A percentile compares a stretch with the other conserved stretches of the same genome.
Conservation (phyloP, 495 filamentous ascomycete species). For the Penicillium herquei region DNA sequence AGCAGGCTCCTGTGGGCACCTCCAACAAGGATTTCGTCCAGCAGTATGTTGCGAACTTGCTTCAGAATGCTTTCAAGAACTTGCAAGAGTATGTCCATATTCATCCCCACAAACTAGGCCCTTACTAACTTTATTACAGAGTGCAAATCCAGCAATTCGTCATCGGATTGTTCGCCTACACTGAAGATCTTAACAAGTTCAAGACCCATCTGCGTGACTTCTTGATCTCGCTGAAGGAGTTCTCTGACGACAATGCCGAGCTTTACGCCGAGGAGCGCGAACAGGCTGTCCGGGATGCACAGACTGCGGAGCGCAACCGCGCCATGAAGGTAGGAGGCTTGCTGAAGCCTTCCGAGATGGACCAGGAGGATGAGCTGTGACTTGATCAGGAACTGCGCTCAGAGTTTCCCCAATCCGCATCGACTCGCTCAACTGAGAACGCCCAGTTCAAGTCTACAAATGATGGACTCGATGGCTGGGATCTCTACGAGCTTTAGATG, state of each 20-base stretch:
- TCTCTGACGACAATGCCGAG: slow-evolving; percentile 78
- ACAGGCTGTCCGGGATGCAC: slow-evolving; percentile 72
- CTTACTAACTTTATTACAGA: slow-evolving; percentile 52
- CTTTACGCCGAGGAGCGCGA: slow-evolving; percentile 95
- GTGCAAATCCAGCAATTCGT: slow-evolving; percentile 87
- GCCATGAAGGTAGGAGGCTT: slow-evolving; percentile 90
- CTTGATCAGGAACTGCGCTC: slow-evolving; percentile 64
- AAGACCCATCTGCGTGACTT: slow-evolving; percentile 94
- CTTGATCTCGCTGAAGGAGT: slow-evolving; percentile 94
- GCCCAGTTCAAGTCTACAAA: slow-evolving; percentile 9
- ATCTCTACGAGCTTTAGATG: slow-evolving; percentile 37
- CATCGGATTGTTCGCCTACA: slow-evolving; percentile 76
- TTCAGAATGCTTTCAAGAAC: slow-evolving; percentile 91
- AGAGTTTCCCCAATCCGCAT: slow-evolving; percentile 42
- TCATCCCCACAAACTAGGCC: neutral
- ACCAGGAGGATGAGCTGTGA: slow-evolving; percentile 92
- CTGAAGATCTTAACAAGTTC: slow-evolving; percentile 81
- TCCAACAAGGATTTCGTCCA: slow-evolving; percentile 86
- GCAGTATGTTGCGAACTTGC: slow-evolving; percentile 78
- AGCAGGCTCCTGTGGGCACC: slow-evolving; percentile 80
- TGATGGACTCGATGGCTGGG: slow-evolving; percentile 42
- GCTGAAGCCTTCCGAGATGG: slow-evolving; percentile 89
- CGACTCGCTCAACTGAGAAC: slow-evolving; percentile 12
- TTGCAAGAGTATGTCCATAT: slow-evolving; percentile 63
- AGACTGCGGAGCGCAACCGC: slow-evolving; percentile 77